Evolutionary conservation across 2,329 filamentous ascomycete species (phyloP).

Genomic region (Arthrobotrys conoides): DNA sequence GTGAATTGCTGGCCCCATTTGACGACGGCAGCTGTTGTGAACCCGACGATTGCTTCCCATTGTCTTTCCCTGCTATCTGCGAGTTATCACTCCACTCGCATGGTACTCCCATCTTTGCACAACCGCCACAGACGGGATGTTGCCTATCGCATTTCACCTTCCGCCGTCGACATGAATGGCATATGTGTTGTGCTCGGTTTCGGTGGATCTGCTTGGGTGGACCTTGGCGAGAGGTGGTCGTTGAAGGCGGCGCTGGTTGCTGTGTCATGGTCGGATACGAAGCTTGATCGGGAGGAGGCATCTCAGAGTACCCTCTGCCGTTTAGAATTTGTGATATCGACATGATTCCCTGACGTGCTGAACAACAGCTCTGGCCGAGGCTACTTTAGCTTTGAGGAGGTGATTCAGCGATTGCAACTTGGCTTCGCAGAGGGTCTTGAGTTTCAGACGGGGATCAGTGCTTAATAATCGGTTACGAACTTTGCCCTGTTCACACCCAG

Average conservation of each 20-base stretch:
- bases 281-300: constrained; percentile 45
- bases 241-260: constrained; percentile 24
- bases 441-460: constrained; percentile 25
- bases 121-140: constrained; percentile 64
- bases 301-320: constrained; percentile 45
- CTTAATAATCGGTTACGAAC: constrained; percentile 52
- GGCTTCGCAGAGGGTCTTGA: constrained; percentile 15
- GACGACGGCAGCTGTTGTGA: constrained; percentile 39
- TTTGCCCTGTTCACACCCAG: constrained; percentile 24
- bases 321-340: constrained; percentile 59
- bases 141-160: constrained; percentile 64
- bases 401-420: constrained; percentile 28
- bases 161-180: constrained; percentile 63
- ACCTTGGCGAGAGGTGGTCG: constrained; percentile 24
- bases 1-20: constrained; percentile 28
- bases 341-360: constrained; percentile 29
- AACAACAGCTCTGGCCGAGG: not conserved
- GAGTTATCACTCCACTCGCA: constrained; percentile 64
- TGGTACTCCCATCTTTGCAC: constrained; percentile 62
- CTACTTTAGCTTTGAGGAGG: constrained; percentile 22
- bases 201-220: constrained; percentile 63
- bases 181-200: constrained; percentile 64
- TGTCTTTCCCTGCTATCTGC: constrained; percentile 49
- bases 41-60: constrained; percentile 39
- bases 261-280: constrained; percentile 35